Percentiles rank a stretch among this genome's conserved stretches.
Conservation (phyloP, 371 early-diverging fungal genomes). For the Gilbertella persicaria region DNA sequence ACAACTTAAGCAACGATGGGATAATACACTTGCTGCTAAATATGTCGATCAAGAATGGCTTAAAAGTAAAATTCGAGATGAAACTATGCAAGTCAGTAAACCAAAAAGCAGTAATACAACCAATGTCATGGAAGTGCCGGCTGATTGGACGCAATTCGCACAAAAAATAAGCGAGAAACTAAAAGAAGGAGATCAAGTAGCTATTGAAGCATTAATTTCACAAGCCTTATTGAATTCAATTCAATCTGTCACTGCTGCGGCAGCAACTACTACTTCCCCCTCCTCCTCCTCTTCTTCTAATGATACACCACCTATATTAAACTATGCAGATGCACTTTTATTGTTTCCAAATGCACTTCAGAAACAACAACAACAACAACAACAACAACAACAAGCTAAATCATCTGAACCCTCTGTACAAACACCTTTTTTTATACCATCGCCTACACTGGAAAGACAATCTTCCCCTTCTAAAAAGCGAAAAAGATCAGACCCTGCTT, state of each 20-base stretch:
- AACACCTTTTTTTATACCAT: background rate
- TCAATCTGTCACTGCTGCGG: background rate
- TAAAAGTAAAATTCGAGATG: conserved; percentile 32
- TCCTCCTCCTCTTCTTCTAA: conserved; percentile 4
- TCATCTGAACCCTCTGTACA: background rate
- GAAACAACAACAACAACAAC: conserved; percentile 13
- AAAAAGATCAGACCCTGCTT: conserved; percentile 45
- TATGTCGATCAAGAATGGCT: conserved; percentile 48
- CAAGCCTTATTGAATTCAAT: conserved; percentile 32
- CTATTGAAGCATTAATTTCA: conserved; percentile 41
- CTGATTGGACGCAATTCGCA: conserved; percentile 37
- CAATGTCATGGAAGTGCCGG: conserved; percentile 12
- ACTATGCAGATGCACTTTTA: background rate
- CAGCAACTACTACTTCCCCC: background rate
- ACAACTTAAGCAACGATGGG: conserved; percentile 51
- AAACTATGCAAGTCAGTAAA: background rate
- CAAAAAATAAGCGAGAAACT: conserved; percentile 45
- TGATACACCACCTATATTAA: background rate
- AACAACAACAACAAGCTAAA: background rate
- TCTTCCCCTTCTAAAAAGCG: conserved; percentile 29
- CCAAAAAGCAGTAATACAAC: background rate
- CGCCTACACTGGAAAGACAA: background rate
- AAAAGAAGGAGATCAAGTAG: conserved; percentile 41
- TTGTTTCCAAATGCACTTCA: background rate
- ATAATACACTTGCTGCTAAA: conserved; percentile 42